phyloP scores from a whole-genome alignment of 805 yeast species.

The Ogataea methanolica region DNA sequence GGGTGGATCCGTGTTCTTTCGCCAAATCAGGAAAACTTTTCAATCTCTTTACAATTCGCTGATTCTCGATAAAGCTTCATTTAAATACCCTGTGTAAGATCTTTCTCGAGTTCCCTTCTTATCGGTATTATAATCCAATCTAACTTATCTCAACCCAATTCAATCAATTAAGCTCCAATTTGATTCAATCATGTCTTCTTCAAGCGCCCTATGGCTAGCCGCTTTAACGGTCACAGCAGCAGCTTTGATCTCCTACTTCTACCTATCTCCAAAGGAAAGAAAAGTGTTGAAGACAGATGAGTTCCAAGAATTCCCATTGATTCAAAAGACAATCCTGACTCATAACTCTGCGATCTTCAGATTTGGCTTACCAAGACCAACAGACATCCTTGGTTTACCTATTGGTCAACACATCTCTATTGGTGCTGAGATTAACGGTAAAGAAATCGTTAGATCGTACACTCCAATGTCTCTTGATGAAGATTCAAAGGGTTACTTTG shows the following conservation, averaged over 20 bases:
- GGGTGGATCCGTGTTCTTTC: slow-evolving; percentile 3
- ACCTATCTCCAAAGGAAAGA: slow-evolving; percentile 23
- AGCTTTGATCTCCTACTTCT: slow-evolving; percentile 14
- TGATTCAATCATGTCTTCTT: slow-evolving; percentile 1
- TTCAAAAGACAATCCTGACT: slow-evolving; percentile 67
- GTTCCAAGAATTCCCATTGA: slow-evolving; percentile 75
- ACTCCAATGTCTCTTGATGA: slow-evolving; percentile 81
- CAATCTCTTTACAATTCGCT: slow-evolving; percentile 1
- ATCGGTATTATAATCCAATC: no score
- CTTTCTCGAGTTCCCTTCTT: no score
- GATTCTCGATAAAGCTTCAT: not conserved
- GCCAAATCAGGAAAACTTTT: slow-evolving; percentile 9
- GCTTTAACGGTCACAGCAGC: slow-evolving; percentile 21
- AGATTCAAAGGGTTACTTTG: slow-evolving; percentile 75
- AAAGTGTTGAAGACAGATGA: slow-evolving; percentile 60
- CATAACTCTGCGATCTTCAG: slow-evolving; percentile 82
- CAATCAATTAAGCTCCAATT: no score
- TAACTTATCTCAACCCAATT: no score
- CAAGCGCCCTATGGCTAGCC: slow-evolving; percentile 12
- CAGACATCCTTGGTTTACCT: slow-evolving; percentile 80
- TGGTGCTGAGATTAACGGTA: slow-evolving; percentile 69
- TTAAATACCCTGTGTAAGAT: no score
- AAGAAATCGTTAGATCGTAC: slow-evolving; percentile 80
- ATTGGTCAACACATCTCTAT: slow-evolving; percentile 92
- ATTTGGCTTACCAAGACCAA: slow-evolving; percentile 72